These are phyloP conservation scores for Leccinum brunneo-olivaceum DNA, from an alignment of 1,284 basidiomycete genomes.

Conservation along the genomic window DNA sequence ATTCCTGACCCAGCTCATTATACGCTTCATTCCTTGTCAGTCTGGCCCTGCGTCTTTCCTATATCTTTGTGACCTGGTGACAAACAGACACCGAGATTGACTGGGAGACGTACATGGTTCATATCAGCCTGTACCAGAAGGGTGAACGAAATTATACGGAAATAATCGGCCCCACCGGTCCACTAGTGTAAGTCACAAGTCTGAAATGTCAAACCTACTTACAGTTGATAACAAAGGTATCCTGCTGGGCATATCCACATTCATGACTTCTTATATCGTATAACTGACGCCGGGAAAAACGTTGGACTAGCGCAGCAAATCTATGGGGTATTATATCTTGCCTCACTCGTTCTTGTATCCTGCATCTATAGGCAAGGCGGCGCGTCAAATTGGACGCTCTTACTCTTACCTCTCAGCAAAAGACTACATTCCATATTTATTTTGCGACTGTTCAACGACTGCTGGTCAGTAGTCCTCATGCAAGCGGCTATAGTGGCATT, in stretches of 20 bases:
- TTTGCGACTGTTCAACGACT: conserved; percentile 93
- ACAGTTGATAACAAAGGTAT: conserved; percentile 54
- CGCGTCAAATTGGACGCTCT: conserved; percentile 73
- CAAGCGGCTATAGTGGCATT: conserved; percentile 59
- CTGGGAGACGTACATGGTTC: conserved; percentile 90
- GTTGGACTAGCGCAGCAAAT: conserved; percentile 71
- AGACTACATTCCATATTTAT: conserved; percentile 91
- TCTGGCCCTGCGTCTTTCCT: conserved; percentile 13
- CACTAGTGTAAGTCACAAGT: conserved; percentile 68
- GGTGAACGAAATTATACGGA: conserved; percentile 85
- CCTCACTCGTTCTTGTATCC: conserved; percentile 58
- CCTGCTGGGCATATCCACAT: conserved; percentile 91
- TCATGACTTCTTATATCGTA: conserved; percentile 64
- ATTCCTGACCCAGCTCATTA: conserved; percentile 69
- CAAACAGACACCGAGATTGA: conserved; percentile 95
- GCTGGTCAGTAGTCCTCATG: conserved; percentile 68
- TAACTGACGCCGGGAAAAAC: conserved; percentile 60
- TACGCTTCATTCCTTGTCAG: conserved; percentile 77
- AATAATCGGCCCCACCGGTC: conserved; percentile 88
- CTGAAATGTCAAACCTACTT: conserved; percentile 3
- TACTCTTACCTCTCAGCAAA: conserved; percentile 83
- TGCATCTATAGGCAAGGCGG: conserved; percentile 63
- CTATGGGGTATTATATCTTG: conserved; percentile 69
- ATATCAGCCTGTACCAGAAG: conserved; percentile 71
- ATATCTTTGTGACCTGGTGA: conserved; percentile 12